Evolutionary conservation across 169 alveolate genomes (phyloP).

Genomic region (Plasmodium reichenowi): DNA sequence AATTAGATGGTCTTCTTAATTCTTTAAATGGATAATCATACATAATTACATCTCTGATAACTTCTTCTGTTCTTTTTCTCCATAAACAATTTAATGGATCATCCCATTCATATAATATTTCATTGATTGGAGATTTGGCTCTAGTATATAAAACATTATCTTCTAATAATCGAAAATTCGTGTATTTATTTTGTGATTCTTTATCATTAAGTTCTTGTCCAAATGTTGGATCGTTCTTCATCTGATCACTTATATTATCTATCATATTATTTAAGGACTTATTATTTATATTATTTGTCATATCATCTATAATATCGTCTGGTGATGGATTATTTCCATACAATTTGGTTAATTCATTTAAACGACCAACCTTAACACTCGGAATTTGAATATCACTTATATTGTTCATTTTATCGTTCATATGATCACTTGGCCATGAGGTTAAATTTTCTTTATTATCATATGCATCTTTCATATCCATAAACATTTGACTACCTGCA

Average conservation of each 20-base stretch:
- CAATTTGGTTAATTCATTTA: no score
- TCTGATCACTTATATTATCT: no score
- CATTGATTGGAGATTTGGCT: conserved; percentile 78
- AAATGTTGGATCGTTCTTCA: not conserved
- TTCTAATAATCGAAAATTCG: conserved; percentile 79
- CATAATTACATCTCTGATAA: conserved; percentile 83
- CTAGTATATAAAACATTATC: conserved; percentile 81
- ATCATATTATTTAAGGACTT: not conserved
- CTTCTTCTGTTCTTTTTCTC: conserved; percentile 84
- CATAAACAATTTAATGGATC: conserved; percentile 83
- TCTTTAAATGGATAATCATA: conserved; percentile 84
- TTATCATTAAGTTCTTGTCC: not conserved
- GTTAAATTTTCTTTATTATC: not conserved
- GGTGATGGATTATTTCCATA: not conserved
- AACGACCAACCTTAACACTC: no score
- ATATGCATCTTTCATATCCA: not conserved
- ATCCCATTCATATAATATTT: conserved; percentile 83
- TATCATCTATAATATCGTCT: not conserved
- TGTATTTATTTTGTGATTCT: conserved; percentile 24
- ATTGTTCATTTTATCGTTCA: no score
- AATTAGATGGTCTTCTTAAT: conserved; percentile 81
- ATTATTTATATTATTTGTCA: not conserved
- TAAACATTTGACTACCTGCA: not conserved
- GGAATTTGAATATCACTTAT: no score
- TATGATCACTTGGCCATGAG: no score